These are phyloP conservation scores for Rhododendron kiyosumense DNA, from an alignment of 148 eudicot species.

Conservation along the genomic window DNA sequence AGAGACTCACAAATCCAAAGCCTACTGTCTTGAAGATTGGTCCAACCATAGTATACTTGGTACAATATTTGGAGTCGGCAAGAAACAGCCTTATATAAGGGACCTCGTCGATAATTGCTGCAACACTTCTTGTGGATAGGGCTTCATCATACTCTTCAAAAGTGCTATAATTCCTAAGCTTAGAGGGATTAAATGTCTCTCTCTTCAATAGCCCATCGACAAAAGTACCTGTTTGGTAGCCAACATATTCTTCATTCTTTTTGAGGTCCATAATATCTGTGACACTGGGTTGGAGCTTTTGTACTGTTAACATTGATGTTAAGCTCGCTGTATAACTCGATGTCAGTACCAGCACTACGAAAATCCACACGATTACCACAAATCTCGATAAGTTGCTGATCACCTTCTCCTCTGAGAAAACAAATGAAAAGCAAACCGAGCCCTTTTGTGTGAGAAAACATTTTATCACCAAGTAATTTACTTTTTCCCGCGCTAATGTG, in stretches of 20 bases:
- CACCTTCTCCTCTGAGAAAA: neutral
- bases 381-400: neutral
- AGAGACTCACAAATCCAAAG: slow-evolving; percentile 33
- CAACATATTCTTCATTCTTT: slow-evolving; percentile 7
- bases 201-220: slow-evolving; percentile 2
- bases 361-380: neutral
- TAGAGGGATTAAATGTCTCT: neutral
- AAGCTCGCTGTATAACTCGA: slow-evolving; percentile 14
- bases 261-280: slow-evolving; percentile 6
- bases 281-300: slow-evolving; percentile 11
- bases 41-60: slow-evolving; percentile 29
- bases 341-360: neutral
- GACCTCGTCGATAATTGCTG: slow-evolving; percentile 29
- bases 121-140: slow-evolving; percentile 29
- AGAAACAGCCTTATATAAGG: slow-evolving; percentile 32
- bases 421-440: neutral
- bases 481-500: too few relatives aligned
- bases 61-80: slow-evolving; percentile 16
- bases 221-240: slow-evolving; percentile 15
- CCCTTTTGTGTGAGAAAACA: neutral
- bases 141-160: slow-evolving; percentile 20
- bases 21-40: slow-evolving; percentile 27
- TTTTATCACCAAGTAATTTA: too few relatives aligned
- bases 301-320: slow-evolving; percentile 18
- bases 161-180: slow-evolving; percentile 2